Percentiles rank a stretch among this genome's conserved stretches.
Evolutionary conservation across 345 rosid genomes (phyloP).

Genomic region (Populus euphratica): DNA sequence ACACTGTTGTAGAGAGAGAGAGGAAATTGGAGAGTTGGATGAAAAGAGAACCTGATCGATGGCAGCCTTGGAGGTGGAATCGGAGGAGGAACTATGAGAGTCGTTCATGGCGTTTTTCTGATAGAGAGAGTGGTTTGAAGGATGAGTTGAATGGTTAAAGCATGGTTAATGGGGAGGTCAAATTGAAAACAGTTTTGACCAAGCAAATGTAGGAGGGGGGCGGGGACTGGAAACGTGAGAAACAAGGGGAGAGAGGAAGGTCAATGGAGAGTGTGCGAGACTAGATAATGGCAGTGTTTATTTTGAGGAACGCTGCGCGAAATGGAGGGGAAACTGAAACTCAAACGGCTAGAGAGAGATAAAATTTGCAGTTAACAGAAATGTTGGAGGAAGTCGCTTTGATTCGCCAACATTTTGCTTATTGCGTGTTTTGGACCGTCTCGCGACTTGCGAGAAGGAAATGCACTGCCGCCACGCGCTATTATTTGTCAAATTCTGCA

Average conservation of each 20-base stretch:
- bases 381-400: neutral
- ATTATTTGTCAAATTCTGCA: neutral
- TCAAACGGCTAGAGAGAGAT: slow-evolving; percentile 19
- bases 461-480: neutral
- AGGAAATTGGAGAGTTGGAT: neutral
- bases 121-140: neutral
- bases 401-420: neutral
- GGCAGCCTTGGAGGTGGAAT: slow-evolving; percentile 55
- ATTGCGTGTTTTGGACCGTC: neutral
- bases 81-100: slow-evolving; percentile 56
- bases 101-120: slow-evolving; percentile 53
- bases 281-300: neutral
- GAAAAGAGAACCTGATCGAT: slow-evolving; percentile 55
- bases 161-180: neutral
- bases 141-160: slow-evolving; percentile 1
- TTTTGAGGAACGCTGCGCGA: neutral
- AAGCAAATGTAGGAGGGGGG: neutral
- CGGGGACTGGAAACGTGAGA: neutral
- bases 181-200: neutral
- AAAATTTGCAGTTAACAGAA: neutral
- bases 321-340: slow-evolving; percentile 16
- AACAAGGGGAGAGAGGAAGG: neutral
- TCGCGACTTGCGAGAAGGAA: neutral
- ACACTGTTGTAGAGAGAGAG: neutral
- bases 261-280: neutral